Conservation (phyloP, 129 eudicot genomes). For the Centella asiatica region DNA sequence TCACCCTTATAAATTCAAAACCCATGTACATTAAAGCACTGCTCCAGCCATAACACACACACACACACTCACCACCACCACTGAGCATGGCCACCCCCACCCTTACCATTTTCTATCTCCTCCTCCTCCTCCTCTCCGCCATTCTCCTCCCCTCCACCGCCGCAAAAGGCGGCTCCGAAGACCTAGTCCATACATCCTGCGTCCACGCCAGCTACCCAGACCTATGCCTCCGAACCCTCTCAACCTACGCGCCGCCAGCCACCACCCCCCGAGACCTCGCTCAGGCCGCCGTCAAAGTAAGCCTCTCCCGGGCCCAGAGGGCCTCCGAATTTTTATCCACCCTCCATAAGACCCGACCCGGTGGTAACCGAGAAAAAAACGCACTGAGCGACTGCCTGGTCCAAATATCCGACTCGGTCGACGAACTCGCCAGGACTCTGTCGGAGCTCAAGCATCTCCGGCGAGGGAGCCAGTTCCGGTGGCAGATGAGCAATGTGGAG, state of each 20-base stretch:
- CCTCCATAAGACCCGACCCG: slow-evolving; percentile 18
- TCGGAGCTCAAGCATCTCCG: slow-evolving; percentile 50
- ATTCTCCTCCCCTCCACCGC: not conserved
- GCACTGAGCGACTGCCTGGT: slow-evolving; percentile 55
- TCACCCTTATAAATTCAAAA: not conserved
- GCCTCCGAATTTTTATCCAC: slow-evolving; percentile 32
- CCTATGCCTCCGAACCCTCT: slow-evolving; percentile 59
- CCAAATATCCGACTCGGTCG: slow-evolving; percentile 60
- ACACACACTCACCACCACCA: not conserved
- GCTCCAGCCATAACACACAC: slow-evolving; percentile 2
- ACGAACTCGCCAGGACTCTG: slow-evolving; percentile 48
- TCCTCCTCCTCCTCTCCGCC: slow-evolving; percentile 5
- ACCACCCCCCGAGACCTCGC: slow-evolving; percentile 61
- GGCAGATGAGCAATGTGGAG: slow-evolving; percentile 84
- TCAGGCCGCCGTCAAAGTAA: slow-evolving; percentile 56
- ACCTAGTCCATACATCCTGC: slow-evolving; percentile 54
- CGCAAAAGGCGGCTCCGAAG: slow-evolving; percentile 5
- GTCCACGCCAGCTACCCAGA: slow-evolving; percentile 71
- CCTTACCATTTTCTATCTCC: slow-evolving; percentile 19
- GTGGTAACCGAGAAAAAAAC: slow-evolving; percentile 30
- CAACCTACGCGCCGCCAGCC: slow-evolving; percentile 42
- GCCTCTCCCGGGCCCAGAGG: slow-evolving; percentile 44
- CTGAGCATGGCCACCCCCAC: slow-evolving; percentile 18
- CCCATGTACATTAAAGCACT: not conserved
- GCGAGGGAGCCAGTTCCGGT: slow-evolving; percentile 44